Percentiles rank a stretch among this genome's conserved stretches.
phyloP scores from a whole-genome alignment of 202 grass and related monocot genomes.

The Saccharum hybrid region DNA sequence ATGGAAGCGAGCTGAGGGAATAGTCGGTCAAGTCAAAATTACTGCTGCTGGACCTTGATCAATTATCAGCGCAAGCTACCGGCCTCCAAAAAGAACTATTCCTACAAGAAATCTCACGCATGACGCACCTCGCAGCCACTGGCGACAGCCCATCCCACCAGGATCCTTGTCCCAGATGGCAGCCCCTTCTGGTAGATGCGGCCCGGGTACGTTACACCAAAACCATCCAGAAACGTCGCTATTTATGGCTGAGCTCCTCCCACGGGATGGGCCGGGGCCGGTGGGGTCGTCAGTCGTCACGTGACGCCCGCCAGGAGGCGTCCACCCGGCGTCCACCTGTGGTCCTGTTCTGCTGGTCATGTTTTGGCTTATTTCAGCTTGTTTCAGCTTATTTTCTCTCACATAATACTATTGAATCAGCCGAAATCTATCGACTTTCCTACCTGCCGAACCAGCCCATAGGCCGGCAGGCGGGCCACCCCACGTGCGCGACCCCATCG shows the following conservation, averaged over 20 bases:
- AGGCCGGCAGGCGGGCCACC: constrained; percentile 39
- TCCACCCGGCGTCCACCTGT: constrained; percentile 27
- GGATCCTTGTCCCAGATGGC: not conserved
- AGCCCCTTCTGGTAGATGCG: not conserved
- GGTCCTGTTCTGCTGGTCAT: too few relatives aligned
- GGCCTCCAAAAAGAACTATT: not conserved
- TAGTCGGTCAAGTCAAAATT: constrained; percentile 9
- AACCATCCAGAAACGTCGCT: not conserved
- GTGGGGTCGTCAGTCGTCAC: constrained; percentile 30
- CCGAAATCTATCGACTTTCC: too few relatives aligned
- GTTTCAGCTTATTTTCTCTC: too few relatives aligned
- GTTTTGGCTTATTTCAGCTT: too few relatives aligned
- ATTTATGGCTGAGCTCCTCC: not conserved
- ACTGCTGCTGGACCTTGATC: not conserved
- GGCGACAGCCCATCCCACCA: not conserved
- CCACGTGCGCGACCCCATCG: constrained; percentile 48
- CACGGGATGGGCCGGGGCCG: too few relatives aligned
- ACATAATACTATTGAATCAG: too few relatives aligned
- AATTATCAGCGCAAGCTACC: not conserved
- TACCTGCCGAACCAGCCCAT: too few relatives aligned
- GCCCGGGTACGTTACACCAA: not conserved
- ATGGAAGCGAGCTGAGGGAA: too few relatives aligned
- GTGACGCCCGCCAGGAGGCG: constrained; percentile 29
- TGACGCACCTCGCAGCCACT: not conserved
- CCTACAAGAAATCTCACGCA: not conserved